phyloP scores from a whole-genome alignment of 2,329 filamentous ascomycete genomes.

The Nemania sp. region DNA sequence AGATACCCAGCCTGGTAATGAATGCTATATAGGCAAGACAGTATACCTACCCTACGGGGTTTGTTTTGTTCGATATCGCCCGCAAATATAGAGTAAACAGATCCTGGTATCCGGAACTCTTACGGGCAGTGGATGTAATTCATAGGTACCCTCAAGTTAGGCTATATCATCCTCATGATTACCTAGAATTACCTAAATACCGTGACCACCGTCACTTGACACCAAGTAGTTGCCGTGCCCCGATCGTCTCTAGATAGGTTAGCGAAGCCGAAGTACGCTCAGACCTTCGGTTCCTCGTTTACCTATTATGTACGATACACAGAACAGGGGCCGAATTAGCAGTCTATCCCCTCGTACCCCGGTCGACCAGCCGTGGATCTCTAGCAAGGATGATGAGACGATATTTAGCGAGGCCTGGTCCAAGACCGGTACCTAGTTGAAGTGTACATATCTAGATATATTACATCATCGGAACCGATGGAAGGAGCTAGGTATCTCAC shows the following conservation, averaged over 20 bases:
- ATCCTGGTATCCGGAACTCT: neutral
- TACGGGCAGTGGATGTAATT: too few relatives aligned
- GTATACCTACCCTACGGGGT: neutral
- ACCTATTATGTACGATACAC: neutral
- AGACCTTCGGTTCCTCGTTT: neutral
- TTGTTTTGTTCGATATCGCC: neutral
- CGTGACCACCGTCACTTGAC: too few relatives aligned
- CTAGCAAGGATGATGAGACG: neutral
- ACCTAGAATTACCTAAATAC: too few relatives aligned
- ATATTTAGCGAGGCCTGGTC: neutral
- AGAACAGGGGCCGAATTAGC: neutral
- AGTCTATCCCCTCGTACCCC: neutral
- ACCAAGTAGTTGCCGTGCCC: too few relatives aligned
- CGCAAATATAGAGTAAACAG: neutral
- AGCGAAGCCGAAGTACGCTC: conserved; percentile 6
- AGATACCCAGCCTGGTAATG: neutral
- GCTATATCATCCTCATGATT: too few relatives aligned
- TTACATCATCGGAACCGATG: too few relatives aligned
- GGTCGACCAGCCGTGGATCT: neutral
- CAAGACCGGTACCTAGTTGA: neutral
- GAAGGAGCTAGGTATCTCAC: too few relatives aligned
- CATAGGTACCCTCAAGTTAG: too few relatives aligned
- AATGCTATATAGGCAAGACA: neutral
- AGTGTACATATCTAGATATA: neutral
- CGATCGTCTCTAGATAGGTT: neutral